phyloP scores from a whole-genome alignment of 345 rosid species.

The Isatis tinctoria region DNA sequence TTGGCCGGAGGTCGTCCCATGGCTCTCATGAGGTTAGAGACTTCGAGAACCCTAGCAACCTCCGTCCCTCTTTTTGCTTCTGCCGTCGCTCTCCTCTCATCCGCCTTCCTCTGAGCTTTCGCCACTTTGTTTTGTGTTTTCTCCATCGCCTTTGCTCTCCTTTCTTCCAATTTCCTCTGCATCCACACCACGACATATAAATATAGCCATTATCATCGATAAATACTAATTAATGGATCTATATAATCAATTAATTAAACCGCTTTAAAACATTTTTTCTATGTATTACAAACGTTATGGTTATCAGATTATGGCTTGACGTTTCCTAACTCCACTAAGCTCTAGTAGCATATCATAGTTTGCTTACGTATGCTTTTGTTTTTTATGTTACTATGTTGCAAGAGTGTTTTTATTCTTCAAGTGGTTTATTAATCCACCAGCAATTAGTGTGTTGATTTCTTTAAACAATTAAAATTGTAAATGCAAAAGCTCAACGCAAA shows the following conservation, averaged over 20 bases:
- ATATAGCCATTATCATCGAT: neutral
- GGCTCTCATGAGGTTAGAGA: conserved; percentile 89
- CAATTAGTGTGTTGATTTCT: neutral
- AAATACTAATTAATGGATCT: neutral
- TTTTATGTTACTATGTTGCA: neutral
- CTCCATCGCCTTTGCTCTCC: conserved; percentile 72
- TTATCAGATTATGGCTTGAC: neutral
- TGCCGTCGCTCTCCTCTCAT: conserved; percentile 86
- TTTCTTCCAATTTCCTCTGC: conserved; percentile 96
- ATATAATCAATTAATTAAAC: neutral
- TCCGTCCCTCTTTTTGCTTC: conserved; percentile 82
- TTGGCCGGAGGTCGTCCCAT: conserved; percentile 84
- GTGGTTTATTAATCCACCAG: neutral
- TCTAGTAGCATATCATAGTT: neutral
- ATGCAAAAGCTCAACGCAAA: too few species aligned
- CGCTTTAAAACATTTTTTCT: neutral
- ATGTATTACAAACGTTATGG: neutral
- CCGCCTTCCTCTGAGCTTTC: conserved; percentile 79
- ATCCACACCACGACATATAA: neutral
- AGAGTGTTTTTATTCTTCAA: neutral
- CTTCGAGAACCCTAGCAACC: conserved; percentile 65
- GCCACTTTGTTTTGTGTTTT: conserved; percentile 90
- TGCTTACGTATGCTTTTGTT: neutral
- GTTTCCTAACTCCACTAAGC: neutral
- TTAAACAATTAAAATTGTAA: too few species aligned